Conservation (phyloP, 177 flowering plant genomes). For the Telopea speciosissima region DNA sequence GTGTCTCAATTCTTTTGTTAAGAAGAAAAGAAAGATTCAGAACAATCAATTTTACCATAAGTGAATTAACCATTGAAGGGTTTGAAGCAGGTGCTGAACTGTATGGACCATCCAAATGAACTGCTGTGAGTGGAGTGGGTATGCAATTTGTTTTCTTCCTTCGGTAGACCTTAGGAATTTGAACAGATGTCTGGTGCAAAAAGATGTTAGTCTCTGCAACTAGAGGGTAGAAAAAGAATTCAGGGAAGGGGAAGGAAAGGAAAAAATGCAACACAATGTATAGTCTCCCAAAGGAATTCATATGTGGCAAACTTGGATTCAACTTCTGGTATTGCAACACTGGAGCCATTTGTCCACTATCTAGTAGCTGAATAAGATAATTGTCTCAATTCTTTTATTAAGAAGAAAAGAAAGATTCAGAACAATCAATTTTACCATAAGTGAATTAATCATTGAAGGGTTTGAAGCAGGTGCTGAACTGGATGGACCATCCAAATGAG, state of each 20-base stretch:
- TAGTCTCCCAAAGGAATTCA: too few species aligned
- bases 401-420: slow-evolving; percentile 4
- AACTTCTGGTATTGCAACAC: too few species aligned
- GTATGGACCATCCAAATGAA: background rate
- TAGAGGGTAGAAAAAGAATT: background rate
- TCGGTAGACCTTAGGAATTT: slow-evolving; percentile 2
- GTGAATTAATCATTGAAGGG: background rate
- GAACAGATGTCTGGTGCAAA: background rate
- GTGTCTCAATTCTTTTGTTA: background rate
- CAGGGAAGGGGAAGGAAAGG: background rate
- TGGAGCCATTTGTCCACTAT: background rate
- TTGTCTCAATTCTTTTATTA: background rate
- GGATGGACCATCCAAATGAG: background rate
- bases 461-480: slow-evolving; percentile 5
- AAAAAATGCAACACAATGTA: background rate
- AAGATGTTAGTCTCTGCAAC: background rate
- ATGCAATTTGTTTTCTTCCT: slow-evolving; percentile 11
- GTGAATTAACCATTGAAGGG: background rate
- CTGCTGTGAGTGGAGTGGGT: background rate
- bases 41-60: background rate
- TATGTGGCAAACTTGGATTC: too few species aligned
- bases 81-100: slow-evolving; percentile 5
- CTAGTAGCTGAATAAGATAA: background rate
- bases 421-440: background rate
- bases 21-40: slow-evolving; percentile 6